These are phyloP conservation scores for Acmispon strigosus DNA, from an alignment of 306 rosid genomes.

Conservation along the genomic window DNA sequence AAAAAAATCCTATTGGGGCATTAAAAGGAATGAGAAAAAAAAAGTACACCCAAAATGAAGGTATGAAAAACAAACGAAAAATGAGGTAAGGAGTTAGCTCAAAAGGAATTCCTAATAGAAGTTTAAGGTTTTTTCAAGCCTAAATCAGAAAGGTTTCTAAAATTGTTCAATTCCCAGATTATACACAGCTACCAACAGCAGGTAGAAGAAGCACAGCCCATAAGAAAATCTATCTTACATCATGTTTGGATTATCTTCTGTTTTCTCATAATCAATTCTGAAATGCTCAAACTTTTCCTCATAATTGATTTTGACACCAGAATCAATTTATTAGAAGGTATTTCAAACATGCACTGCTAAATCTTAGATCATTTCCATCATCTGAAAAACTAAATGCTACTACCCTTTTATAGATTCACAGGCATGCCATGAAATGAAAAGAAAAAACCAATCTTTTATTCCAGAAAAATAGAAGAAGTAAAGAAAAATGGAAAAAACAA, in stretches of 20 bases:
- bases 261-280: too few relatives aligned
- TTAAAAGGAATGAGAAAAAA: background rate
- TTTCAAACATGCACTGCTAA: background rate
- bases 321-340: too few relatives aligned
- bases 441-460: background rate
- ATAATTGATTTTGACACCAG: too few relatives aligned
- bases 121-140: background rate
- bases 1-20: background rate
- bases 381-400: conserved; percentile 27
- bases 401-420: conserved; percentile 18
- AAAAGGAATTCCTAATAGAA: background rate
- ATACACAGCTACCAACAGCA: background rate
- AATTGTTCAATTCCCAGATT: conserved; percentile 18
- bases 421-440: background rate
- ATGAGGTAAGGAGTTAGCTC: background rate
- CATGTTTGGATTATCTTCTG: too few relatives aligned
- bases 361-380: background rate
- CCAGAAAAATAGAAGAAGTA: background rate
- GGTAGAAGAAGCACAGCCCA: background rate
- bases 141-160: conserved; percentile 23
- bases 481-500: background rate
- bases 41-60: background rate
- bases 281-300: too few relatives aligned
- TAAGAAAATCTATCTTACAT: background rate
- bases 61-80: background rate